phyloP scores from a whole-genome alignment of 139 green algal genomes.

The Chlamydomonas asymmetrica region DNA sequence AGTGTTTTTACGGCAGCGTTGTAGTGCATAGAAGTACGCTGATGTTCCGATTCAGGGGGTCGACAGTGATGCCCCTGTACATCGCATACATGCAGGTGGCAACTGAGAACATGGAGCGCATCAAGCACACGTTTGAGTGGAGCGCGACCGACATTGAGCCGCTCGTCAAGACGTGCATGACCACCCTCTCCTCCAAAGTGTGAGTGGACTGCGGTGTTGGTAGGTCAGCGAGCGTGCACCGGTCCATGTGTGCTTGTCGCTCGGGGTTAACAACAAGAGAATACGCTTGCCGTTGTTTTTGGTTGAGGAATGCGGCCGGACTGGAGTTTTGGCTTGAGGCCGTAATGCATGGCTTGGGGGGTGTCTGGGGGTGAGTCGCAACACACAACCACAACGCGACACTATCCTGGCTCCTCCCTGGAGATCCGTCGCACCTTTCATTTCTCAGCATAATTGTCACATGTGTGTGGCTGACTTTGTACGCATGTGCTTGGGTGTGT shows the following conservation, averaged over 20 bases:
- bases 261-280: no score
- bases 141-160: slow-evolving; percentile 82
- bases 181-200: slow-evolving; percentile 99
- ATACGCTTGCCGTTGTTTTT: no score
- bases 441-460: neutral
- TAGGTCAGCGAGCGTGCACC: no score
- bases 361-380: neutral
- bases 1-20: no score
- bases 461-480: no score
- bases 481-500: no score
- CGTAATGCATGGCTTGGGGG: no score
- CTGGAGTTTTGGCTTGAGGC: no score
- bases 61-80: no score
- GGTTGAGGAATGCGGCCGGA: no score
- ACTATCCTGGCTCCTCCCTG: neutral
- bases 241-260: neutral
- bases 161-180: slow-evolving; percentile 98
- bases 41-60: no score
- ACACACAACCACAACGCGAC: neutral
- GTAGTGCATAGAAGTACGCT: no score
- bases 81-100: slow-evolving; percentile 64
- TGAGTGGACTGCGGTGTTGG: slow-evolving; percentile 48
- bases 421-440: neutral
- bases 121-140: slow-evolving; percentile 87
- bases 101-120: slow-evolving; percentile 77